Evolutionary conservation across 164 flowering plant genomes (phyloP), one percentile per base, ranked within the genome.

Genomic region (Euptelea pleiosperma): DNA sequence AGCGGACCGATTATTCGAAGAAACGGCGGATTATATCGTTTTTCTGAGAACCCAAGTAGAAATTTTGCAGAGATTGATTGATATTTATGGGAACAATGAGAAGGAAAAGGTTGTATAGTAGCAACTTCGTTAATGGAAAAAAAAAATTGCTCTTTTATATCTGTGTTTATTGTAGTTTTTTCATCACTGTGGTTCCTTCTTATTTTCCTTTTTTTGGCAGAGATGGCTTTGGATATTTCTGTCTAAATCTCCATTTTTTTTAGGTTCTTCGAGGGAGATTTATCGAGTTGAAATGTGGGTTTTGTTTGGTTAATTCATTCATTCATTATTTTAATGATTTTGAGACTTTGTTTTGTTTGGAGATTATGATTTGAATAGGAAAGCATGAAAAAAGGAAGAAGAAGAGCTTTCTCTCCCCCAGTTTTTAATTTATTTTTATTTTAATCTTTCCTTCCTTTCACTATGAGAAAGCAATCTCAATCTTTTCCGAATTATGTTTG

Each of bases 21-120:
- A 85, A 57, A 86, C 96, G 0, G 96, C 94, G 3, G 77, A 83
- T 31, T 79, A 86, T 72, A 89, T 89, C 63, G 58, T 85, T 12
- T 63, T 52, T 4, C 60, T 89, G 66, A 72, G 70, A 66, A 76
- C 77, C 57, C 87, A 80, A 59, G 86, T 86, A 19, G 56, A 64
- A 26, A 54, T 89, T 57, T 76, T 89, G 75, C 96, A 86, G 74
- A 73, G 66, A 21, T 56, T 89, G 62, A 57, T 86, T 28, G 80
- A 82, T 47, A 55, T 78, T 31, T 85, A 79, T 62, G 85, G 81
- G 6, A 57, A 73, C 26, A 33, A 48, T 37, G 58, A 58, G 37
- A 36, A 63, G 34, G 25, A 65, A 26, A 30, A 36, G 41, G 47
- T 55, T 63, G 67, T 55, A 63, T 63, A 55, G 66, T 55, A 19